Evolutionary conservation across 176 grass and related monocot genomes (phyloP).

Genomic region (Chloris gayana): DNA sequence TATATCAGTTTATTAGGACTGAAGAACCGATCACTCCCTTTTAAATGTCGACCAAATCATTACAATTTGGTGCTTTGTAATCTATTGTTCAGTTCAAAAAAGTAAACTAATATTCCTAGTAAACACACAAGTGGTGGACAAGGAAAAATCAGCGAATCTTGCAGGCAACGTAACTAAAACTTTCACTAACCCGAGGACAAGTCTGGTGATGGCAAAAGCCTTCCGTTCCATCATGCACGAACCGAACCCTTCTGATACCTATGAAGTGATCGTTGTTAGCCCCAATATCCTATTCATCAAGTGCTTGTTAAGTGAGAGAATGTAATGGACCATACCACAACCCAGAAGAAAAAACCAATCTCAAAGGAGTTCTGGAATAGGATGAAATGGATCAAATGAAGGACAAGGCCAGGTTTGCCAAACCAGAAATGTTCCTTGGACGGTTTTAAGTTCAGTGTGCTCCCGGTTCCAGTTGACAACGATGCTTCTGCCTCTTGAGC

Average conservation of each 20-base stretch:
- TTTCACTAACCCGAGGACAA: conserved; percentile 66
- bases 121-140: neutral
- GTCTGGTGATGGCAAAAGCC: conserved; percentile 62
- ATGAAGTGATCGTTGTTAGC: neutral
- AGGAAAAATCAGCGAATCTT: neutral
- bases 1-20: too few species aligned
- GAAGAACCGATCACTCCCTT: too few species aligned
- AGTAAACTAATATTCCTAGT: neutral
- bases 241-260: conserved; percentile 74
- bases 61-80: too few species aligned
- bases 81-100: too few species aligned
- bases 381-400: conserved; percentile 90
- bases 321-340: conserved; percentile 53
- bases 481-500: conserved; percentile 62
- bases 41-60: too few species aligned
- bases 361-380: conserved; percentile 97
- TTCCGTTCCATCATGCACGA: conserved; percentile 84
- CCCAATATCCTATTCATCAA: neutral
- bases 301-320: neutral
- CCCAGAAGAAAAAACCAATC: conserved; percentile 87
- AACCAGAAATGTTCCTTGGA: conserved; percentile 92
- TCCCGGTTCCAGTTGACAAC: neutral
- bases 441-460: conserved; percentile 46
- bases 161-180: neutral
- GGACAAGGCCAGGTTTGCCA: conserved; percentile 54